Evolutionary conservation across 495 filamentous ascomycete genomes (phyloP).

Genomic region (Aspergillus carlsbadensis): DNA sequence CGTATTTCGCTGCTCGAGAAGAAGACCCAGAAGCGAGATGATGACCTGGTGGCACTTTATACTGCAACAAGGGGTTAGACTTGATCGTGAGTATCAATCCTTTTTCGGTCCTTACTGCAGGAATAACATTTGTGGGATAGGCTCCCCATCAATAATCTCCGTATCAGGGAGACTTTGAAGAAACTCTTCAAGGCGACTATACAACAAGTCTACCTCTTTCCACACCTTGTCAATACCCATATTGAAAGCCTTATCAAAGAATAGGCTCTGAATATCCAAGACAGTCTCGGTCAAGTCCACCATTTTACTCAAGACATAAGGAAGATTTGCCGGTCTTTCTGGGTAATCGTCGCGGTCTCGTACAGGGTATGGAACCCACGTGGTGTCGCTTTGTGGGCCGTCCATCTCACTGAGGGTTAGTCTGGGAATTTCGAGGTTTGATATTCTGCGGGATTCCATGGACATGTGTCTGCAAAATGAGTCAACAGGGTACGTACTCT

Average conservation of each 20-base stretch:
- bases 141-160: conserved; percentile 21
- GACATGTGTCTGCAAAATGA: conserved; percentile 31
- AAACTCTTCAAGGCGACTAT: conserved; percentile 29
- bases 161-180: conserved; percentile 24
- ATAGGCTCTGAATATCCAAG: conserved; percentile 27
- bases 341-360: conserved; percentile 31
- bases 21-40: conserved; percentile 24
- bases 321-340: conserved; percentile 33
- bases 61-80: conserved; percentile 17
- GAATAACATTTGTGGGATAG: conserved; percentile 35
- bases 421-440: conserved; percentile 23
- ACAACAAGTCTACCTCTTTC: conserved; percentile 20
- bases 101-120: conserved; percentile 32
- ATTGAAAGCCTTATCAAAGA: conserved; percentile 25
- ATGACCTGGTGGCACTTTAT: conserved; percentile 30
- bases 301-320: conserved; percentile 26
- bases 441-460: conserved; percentile 25
- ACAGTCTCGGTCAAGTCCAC: conserved; percentile 27
- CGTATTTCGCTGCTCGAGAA: conserved; percentile 22
- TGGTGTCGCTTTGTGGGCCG: conserved; percentile 20
- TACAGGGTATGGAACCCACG: conserved; percentile 40
- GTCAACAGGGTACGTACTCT: conserved; percentile 8
- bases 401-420: conserved; percentile 18
- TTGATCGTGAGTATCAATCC: not conserved
- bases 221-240: conserved; percentile 20